phyloP scores from a whole-genome alignment of 176 grass and related monocot genomes.

The Tillandsia fasciculata region DNA sequence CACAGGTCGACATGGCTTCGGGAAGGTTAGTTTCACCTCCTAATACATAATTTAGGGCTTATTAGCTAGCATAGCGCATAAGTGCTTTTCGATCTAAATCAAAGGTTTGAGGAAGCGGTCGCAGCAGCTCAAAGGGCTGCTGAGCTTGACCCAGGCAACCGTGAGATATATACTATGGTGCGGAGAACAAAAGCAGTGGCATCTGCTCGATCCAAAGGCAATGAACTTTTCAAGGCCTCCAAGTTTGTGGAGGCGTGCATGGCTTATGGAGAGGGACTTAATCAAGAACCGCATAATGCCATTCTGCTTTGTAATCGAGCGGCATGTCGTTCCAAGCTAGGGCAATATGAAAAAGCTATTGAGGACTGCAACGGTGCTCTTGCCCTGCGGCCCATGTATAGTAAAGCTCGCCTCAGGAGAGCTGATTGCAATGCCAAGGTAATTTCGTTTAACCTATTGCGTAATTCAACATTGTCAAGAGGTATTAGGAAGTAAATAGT shows the following conservation, averaged over 20 bases:
- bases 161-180: constrained; percentile 45
- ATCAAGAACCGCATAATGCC: constrained; percentile 39
- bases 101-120: constrained; percentile 70
- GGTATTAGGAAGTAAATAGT: neutral
- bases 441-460: neutral
- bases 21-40: constrained; percentile 38
- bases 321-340: constrained; percentile 66
- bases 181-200: constrained; percentile 41
- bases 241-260: constrained; percentile 69
- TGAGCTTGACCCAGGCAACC: constrained; percentile 63
- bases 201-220: constrained; percentile 64
- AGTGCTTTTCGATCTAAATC: neutral
- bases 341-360: constrained; percentile 68
- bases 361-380: constrained; percentile 79
- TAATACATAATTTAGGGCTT: neutral
- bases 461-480: neutral
- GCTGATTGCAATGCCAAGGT: constrained; percentile 94
- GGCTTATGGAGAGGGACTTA: constrained; percentile 60
- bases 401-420: constrained; percentile 76
- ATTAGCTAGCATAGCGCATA: neutral
- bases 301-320: constrained; percentile 89
- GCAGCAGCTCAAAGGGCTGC: constrained; percentile 49
- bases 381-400: constrained; percentile 55
- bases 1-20: constrained; percentile 73
- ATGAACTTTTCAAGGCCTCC: constrained; percentile 71